A percentile compares a stretch with the other conserved stretches of the same genome.
These are phyloP conservation scores for Saksenaea oblongispora DNA, from an alignment of 371 early-diverging fungal genomes.

Conservation along the genomic window DNA sequence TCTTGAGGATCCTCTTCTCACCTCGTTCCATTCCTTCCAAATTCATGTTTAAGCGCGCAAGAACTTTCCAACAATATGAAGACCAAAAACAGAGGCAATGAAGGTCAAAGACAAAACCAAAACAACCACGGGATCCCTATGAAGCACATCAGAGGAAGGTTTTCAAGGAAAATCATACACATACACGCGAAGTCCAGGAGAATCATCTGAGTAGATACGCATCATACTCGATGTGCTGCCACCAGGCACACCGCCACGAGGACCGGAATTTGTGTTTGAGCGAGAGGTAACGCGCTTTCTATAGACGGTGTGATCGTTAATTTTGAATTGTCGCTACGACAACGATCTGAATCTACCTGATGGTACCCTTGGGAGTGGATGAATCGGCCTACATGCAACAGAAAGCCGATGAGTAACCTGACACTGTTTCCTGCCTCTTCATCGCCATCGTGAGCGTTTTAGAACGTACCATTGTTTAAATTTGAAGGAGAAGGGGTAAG, in stretches of 20 bases:
- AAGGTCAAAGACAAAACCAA: conserved; percentile 70
- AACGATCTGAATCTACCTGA: conserved; percentile 24
- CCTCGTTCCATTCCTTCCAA: neutral
- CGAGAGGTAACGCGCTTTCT: conserved; percentile 56
- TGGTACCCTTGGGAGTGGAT: conserved; percentile 39
- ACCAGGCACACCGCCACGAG: conserved; percentile 47
- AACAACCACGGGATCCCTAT: conserved; percentile 93
- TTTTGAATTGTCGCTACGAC: neutral
- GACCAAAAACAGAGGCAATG: conserved; percentile 38
- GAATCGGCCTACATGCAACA: conserved; percentile 19
- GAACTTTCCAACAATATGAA: conserved; percentile 41
- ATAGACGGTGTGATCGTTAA: neutral
- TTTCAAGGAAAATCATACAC: conserved; percentile 18
- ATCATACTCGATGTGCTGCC: conserved; percentile 78
- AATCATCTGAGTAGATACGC: conserved; percentile 93
- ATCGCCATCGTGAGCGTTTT: neutral
- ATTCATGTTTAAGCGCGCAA: conserved; percentile 21
- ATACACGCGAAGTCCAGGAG: conserved; percentile 93
- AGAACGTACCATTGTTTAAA: neutral
- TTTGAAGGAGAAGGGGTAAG: neutral
- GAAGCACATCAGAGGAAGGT: neutral
- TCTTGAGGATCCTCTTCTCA: neutral
- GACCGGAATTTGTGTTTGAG: conserved; percentile 36
- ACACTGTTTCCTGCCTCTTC: neutral
- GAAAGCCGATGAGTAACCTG: neutral